Evolutionary conservation across 139 green algal species (phyloP), one percentile per base, ranked within the genome.

Genomic region (Bryopsis sp.): DNA sequence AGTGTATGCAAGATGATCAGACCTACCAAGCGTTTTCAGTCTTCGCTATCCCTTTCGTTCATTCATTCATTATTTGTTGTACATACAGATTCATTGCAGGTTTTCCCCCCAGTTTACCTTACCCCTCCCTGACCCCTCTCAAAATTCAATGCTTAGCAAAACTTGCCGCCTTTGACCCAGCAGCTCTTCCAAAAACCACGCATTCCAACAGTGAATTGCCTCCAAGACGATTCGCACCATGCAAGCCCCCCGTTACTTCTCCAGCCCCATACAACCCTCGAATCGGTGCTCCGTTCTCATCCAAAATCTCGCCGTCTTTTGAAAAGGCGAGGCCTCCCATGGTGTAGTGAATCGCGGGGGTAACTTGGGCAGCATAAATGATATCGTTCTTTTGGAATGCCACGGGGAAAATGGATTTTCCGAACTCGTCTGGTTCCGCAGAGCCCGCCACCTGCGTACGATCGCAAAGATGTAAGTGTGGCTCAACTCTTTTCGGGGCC

Each of bases 161-260:
- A n/a, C n/a, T n/a, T n/a, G n/a, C n/a, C n/a, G n/a, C n/a, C n/a
- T n/a, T n/a, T n/a, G n/a, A n/a, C n/a, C 86, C 87, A 0, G 84
- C 81, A 2, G 88, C 78, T 31, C 80, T 68, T 1, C 88, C 88
- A 65, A 84, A 92, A 33, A 95, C 88, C 0, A 81, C 81, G 67
- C 86, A 92, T 59, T 95, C 88, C 8, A 91, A 65, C 58, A 95
- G 73, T 1, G 79, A 86, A 73, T 91, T 92, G 37, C 87, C 87
- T 22, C 78, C 87, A 6, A 93, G 81, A 19, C 87, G 77, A 78
- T 93, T 93, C 32, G 48, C 39, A 6, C 87, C 87, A 65, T 93
- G 87, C 19, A 93, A 58, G 2, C 85, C 86, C 5, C 87, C 87
- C 22, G 72, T 76, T 15, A 88, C 88, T 74, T 95, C 88, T 2